Conservation (phyloP, 768 basidiomycete species). For the Cantharellus anzutake region DNA sequence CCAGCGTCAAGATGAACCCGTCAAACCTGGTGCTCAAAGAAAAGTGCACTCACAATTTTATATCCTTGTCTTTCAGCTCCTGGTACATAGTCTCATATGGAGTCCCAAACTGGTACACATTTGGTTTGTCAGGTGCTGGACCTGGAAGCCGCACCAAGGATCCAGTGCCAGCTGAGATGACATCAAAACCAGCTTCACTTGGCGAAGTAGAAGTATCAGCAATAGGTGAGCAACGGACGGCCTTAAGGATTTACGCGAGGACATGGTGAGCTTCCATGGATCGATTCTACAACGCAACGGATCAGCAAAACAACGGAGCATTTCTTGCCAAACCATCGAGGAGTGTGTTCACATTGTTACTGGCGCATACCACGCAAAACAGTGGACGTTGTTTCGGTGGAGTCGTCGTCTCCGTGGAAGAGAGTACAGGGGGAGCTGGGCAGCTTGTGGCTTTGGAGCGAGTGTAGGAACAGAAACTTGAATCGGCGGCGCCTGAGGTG, state of each 20-base stretch:
- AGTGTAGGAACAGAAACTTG: constrained; percentile 10
- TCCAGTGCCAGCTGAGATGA: constrained; percentile 90
- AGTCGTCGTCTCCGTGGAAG: constrained; percentile 1
- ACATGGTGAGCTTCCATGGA: constrained; percentile 98
- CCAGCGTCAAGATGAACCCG: neutral
- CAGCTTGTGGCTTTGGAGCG: neutral
- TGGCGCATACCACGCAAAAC: constrained; percentile 98
- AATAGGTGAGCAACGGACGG: neutral
- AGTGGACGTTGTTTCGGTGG: constrained; percentile 46
- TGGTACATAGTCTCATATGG: constrained; percentile 93
- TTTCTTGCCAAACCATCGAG: neutral
- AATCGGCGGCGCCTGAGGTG: constrained; percentile 21
- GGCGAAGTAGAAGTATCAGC: neutral
- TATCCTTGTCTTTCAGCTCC: constrained; percentile 69
- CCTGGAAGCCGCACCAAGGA: constrained; percentile 94
- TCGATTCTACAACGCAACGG: constrained; percentile 42
- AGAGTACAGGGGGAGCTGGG: constrained; percentile 5
- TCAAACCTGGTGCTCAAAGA: neutral
- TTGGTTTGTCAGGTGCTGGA: constrained; percentile 91
- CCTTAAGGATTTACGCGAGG: constrained; percentile 41
- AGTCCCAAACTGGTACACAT: constrained; percentile 91
- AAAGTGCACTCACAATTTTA: constrained; percentile 41
- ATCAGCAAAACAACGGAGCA: constrained; percentile 2
- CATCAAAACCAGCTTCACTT: constrained; percentile 80
- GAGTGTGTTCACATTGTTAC: constrained; percentile 60